Base-by-base conservation (phyloP, 495 filamentous ascomycete species). In the Corynascus novoguineensis region DNA sequence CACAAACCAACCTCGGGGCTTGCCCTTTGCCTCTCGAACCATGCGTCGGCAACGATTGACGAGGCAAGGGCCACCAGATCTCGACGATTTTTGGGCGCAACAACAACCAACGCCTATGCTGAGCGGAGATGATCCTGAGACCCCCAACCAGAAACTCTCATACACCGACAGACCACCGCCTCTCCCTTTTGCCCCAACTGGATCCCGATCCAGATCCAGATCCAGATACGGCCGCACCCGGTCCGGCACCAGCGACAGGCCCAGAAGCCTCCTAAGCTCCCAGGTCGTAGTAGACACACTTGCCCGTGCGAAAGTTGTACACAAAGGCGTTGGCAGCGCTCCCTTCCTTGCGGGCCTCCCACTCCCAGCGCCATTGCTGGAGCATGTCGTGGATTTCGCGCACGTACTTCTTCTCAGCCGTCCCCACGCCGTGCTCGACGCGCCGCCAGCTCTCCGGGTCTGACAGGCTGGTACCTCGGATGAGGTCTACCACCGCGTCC, bases 401-500 rank as follows among this genome's bases (percentile, higher is more conserved):
- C n/a, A 96, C 75, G 64, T 97, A 97, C 64, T 87, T 83, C 50
- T 89, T 82, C 68, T 98, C 93, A 3, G 77, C 81, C 37, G 87
- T 79, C 7, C 86, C 84, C 6, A 88, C 85, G 38, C 77, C 82
- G 66, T 97, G 90, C 55, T 92, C 88, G 15, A 90, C 84, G 45
- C 75, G 78, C 25, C 87, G 83, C 93, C 93, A 98, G 61, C 84
- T 87, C 60, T 97, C 93, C 15, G 86, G 71, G 60, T 97, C 92
- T 1, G 82, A 84, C 10, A 97, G 78, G 19, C 83, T 75, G 12
- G 91, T 93, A 19, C 82, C 78, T 15, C 81, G 78, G 38, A 98
- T 88, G 34, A 84, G 73, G 29, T 95, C 87, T 44, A 98, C 79
- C n/a, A 96, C 78, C 10, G 85, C 82, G 74, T 97, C 92, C 42